Evolutionary conservation across 2,329 filamentous ascomycete genomes (phyloP).

Genomic region (Aspergillus pseudoterreus): DNA sequence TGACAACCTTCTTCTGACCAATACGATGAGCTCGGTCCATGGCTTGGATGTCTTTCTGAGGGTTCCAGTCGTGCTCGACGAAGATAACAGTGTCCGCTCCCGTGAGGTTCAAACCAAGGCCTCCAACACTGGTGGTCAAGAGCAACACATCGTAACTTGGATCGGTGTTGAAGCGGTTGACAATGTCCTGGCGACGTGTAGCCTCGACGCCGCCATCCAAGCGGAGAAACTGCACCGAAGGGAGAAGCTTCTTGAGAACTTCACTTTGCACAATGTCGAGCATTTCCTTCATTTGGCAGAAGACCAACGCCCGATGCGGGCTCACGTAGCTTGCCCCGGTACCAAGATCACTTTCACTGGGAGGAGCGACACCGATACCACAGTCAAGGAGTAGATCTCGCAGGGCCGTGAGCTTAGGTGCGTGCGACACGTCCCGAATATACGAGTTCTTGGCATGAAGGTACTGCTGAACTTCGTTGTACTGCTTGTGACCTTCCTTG

Average conservation of each 20-base stretch:
- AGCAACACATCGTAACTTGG: slow-evolving; percentile 93
- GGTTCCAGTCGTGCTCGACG: slow-evolving; percentile 99
- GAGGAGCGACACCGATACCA: slow-evolving; percentile 77
- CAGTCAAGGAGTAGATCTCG: slow-evolving; percentile 96
- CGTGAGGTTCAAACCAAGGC: slow-evolving; percentile 89
- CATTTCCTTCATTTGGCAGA: slow-evolving; percentile 99
- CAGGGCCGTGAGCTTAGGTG: slow-evolving; percentile 86
- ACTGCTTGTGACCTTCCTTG: slow-evolving; percentile 88
- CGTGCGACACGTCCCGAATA: slow-evolving; percentile 80
- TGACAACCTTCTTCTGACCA: slow-evolving; percentile 99
- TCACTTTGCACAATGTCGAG: slow-evolving; percentile 97
- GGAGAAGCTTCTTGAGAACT: slow-evolving; percentile 85
- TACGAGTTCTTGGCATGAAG: slow-evolving; percentile 74
- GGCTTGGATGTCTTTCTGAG: slow-evolving; percentile 95
- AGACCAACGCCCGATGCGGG: slow-evolving; percentile 90
- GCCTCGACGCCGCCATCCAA: slow-evolving; percentile 91
- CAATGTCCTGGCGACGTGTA: slow-evolving; percentile 90
- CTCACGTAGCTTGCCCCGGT: slow-evolving; percentile 76
- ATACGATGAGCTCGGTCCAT: slow-evolving; percentile 99
- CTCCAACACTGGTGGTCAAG: slow-evolving; percentile 91
- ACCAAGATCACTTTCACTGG: slow-evolving; percentile 51
- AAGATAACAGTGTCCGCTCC: slow-evolving; percentile 99
- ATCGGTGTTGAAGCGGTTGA: slow-evolving; percentile 98
- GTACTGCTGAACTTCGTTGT: slow-evolving; percentile 79
- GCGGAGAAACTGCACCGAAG: slow-evolving; percentile 87